Evolutionary conservation across 2,329 filamentous ascomycete genomes (phyloP), one percentile per base, ranked within the genome.

Genomic region (Arthrobotrys musiformis): DNA sequence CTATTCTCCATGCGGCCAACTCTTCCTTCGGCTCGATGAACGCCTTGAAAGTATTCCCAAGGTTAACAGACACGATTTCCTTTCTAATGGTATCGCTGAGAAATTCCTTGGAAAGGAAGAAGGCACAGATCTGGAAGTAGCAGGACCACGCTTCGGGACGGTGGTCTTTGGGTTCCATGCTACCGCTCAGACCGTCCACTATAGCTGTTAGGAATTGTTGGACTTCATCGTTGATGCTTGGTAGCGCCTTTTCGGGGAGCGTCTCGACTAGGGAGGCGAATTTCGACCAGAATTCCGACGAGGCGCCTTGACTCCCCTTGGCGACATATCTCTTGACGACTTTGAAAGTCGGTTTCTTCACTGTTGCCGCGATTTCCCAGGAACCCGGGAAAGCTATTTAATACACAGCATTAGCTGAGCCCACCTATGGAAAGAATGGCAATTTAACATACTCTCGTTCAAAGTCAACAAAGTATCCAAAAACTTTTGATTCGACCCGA

Each of bases 231-330:
- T 84, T 80, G 13, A 87, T 84, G 1, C 83, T 79, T 58, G 91
- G 85, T 0, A 94, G 82, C 0, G 90, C 82, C 22, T 87, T 85
- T 4, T 81, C 73, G 3, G 90, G 90, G 11, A 92, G 80, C 5
- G 82, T 82, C 24, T 84, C 82, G 60, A 97, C 82, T 0, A 98
- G 84, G 30, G 86, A 85, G 42, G 87, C 86, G 33, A 97, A 82
- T 15, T 88, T 88, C 26, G 86, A 83, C 95, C 95, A 99, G 81
- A 90, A 97, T 8, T 86, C 87, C 2, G 86, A 84, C 0, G 89
- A 86, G 2, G 91, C 91, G n/a, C 90, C 89, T 81, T 97, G 92
- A 0, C 94, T 97, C 1, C 95, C 94, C 80, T 90, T 92, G 78
- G 92, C 90, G 5, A 98, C 85, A 80, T 96, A 95, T 7, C 89